Evolutionary conservation across 208 protist species (phyloP), one percentile per base, ranked within the genome.

Genomic region (Lotmaria passim): DNA sequence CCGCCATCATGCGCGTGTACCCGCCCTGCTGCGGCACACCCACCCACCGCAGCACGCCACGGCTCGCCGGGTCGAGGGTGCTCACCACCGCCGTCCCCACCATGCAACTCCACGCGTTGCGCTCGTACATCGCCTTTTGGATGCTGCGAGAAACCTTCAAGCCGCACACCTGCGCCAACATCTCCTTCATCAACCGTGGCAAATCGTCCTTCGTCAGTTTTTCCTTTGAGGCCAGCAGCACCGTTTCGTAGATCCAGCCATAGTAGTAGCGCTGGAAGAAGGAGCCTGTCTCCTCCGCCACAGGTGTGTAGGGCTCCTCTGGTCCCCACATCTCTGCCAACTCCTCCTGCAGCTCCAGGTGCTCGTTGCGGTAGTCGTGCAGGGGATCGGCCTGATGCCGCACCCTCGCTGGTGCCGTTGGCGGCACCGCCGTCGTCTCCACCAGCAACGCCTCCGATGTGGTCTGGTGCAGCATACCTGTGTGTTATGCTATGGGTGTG

Each of bases 21-120:
- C 68, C 82, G 50, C 82, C 79, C 73, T 90, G 83, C 77, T 89
- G 87, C 39, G 70, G 71, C 21, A 79, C 51, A 8, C 86, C 86
- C 26, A 90, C 78, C 78, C 84, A 93, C 15, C 77, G 82, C 72
- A 95, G 71, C 52, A 69, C 59, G 31, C 82, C 80, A 30, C 80
- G 70, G 65, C 87, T 93, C 51, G 43, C 38, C 3, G 68, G 28
- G 48, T 93, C 84, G 26, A 63, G 41, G 10, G 58, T 65, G 48
- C 51, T 61, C 44, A 46, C 47, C 39, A 93, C 87, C 38, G 71
- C 51, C 14, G 53, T 62, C 21, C 87, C 87, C 31, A 90, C 23
- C 55, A 81, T 52, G 41, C 55, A 59, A 46, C 71, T 75, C 83
- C 86, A 92, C 58, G 72, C 67, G 51, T 92, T 71, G 7, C 81